phyloP scores from a whole-genome alignment of 2,329 filamentous ascomycete genomes.

The Pseudogymnoascus sp. region DNA sequence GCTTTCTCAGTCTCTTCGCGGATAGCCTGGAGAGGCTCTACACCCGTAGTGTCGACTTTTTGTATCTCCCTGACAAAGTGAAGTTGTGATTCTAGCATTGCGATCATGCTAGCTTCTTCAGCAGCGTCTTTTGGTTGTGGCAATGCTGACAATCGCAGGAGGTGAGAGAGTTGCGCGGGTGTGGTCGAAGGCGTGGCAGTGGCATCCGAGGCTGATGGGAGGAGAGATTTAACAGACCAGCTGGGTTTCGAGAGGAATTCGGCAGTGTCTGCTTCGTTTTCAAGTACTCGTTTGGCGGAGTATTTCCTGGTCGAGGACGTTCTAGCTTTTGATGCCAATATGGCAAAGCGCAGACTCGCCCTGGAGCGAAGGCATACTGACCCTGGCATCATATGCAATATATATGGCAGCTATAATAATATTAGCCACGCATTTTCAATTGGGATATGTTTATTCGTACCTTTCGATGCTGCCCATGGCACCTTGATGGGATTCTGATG shows the following conservation, averaged over 20 bases:
- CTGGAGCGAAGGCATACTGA: conserved; percentile 2
- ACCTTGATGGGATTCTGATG: conserved; percentile 1
- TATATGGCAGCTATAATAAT: not conserved
- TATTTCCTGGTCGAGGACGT: not conserved
- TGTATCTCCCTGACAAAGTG: conserved; percentile 88
- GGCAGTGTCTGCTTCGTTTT: conserved; percentile 14
- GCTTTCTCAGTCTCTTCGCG: conserved; percentile 66
- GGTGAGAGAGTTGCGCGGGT: conserved; percentile 42
- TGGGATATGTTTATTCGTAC: not conserved
- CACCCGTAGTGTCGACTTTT: conserved; percentile 62
- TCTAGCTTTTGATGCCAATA: not conserved
- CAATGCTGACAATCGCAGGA: conserved; percentile 83
- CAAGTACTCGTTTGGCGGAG: conserved; percentile 2
- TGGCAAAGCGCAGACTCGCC: not conserved
- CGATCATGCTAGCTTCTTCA: conserved; percentile 65
- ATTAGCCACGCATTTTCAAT: conserved; percentile 5
- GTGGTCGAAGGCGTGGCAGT: conserved; percentile 17
- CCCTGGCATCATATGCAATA: conserved; percentile 3
- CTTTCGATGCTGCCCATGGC: not conserved
- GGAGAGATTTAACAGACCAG: conserved; percentile 76
- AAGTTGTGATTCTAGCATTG: conserved; percentile 72
- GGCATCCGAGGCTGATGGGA: conserved; percentile 38
- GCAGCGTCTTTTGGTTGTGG: conserved; percentile 57
- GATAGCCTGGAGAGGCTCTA: conserved; percentile 70
- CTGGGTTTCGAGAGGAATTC: conserved; percentile 62